Evolutionary conservation across 495 filamentous ascomycete genomes (phyloP), one percentile per base, ranked within the genome.

Genomic region (Aspergillus olivimuriae): DNA sequence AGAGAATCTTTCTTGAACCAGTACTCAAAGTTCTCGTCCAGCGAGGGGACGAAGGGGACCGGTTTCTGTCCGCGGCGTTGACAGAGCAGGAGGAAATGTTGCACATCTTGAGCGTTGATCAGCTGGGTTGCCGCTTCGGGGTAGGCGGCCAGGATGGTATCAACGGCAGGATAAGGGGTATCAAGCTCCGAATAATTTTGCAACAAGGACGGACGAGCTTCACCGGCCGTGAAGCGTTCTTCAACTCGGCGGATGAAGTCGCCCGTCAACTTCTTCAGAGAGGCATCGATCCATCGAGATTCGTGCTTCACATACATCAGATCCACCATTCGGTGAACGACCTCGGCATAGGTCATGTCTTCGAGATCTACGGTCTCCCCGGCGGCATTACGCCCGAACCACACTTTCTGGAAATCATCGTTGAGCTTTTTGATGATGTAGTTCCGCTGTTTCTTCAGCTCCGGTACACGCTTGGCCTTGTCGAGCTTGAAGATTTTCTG

Each of bases 1-100:
- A 98, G 79, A n/a, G 91, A 96, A 65, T 98, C 92, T 68, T 98
- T 98, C 81, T 98, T 98, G 82, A 98, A 97, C 72, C 84, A 98
- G 63, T 89, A 94, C 62, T 96, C 92, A 38, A 98, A 96, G 51
- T 86, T 91, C 42, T 94, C 91, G 61, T 98, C 92, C 21, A 98
- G 74, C 3, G 82, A 74, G 10, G 92, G 92, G 37, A 98, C 89
- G 56, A 98, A 98, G 2, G 91, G 91, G 12, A 92, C 86, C 1
- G 92, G 92, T 72, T 98, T 98, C 72, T 98, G 94, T 14, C 86
- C 86, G 26, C 84, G 86, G 4, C 90, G 83, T 60, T 89, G 82
- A 72, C 90, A 96, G n/a, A 98, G 79, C 4, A 90, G 70, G 41
- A 97, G 68, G 72, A 98, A 97, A 61, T 96, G 86, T 64, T 98